Conservation (phyloP, 1,284 basidiomycete genomes). For the Cutaneotrichosporon daszewskae region DNA sequence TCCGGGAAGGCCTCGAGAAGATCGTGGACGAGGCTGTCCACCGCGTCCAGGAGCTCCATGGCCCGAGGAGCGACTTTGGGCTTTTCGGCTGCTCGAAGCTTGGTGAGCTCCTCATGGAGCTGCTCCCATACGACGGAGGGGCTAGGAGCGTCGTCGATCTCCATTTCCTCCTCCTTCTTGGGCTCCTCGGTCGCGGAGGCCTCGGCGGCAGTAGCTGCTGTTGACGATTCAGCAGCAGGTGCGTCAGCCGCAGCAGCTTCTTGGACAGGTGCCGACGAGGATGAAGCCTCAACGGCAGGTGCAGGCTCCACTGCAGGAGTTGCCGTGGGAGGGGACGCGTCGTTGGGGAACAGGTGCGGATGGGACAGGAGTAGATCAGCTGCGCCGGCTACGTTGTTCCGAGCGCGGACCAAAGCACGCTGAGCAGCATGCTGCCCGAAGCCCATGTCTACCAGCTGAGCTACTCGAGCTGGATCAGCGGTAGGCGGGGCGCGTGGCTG, state of each 20-base stretch:
- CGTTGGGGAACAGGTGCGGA: conserved; percentile 63
- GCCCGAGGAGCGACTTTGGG: conserved; percentile 62
- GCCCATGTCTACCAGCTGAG: conserved; percentile 91
- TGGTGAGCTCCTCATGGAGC: conserved; percentile 54
- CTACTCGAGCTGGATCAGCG: conserved; percentile 69
- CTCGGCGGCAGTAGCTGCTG: neutral
- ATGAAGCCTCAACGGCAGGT: conserved; percentile 6
- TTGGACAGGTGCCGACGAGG: neutral
- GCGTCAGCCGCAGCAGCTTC: conserved; percentile 1
- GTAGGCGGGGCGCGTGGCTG: conserved; percentile 20
- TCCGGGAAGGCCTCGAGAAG: conserved; percentile 66
- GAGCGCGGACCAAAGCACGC: conserved; percentile 71
- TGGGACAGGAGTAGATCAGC: conserved; percentile 81
- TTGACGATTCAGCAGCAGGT: neutral
- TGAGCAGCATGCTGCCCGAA: conserved; percentile 81
- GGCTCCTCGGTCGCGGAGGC: conserved; percentile 7
- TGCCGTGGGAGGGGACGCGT: conserved; percentile 16
- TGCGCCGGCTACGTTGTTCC: conserved; percentile 84
- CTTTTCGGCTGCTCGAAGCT: conserved; percentile 62
- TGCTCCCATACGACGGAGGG: conserved; percentile 12
- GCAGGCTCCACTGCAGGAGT: conserved; percentile 10
- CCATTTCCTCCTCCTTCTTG: conserved; percentile 20
- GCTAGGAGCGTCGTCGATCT: conserved; percentile 14
- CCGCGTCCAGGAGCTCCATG: conserved; percentile 75
- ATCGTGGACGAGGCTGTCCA: conserved; percentile 83